These are phyloP conservation scores for Oryza officinalis DNA, from an alignment of 176 grass and related monocot genomes.

Conservation along the genomic window DNA sequence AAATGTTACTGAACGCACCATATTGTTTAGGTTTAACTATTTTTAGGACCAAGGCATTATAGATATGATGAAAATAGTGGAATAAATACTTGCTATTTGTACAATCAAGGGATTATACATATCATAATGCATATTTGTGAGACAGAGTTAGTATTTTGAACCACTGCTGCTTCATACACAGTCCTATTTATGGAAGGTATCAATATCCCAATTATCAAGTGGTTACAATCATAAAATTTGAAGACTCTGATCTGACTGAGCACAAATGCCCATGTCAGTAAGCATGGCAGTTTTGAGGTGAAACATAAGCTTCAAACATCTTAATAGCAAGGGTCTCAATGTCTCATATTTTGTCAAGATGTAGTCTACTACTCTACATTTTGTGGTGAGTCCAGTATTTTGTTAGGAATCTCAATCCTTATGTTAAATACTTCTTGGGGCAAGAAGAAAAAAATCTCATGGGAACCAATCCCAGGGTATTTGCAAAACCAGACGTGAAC, in stretches of 20 bases:
- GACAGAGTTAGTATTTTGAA: constrained; percentile 10
- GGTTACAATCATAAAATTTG: neutral
- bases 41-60: neutral
- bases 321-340: neutral
- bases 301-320: constrained; percentile 9
- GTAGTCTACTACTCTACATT: neutral
- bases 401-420: neutral
- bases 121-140: constrained; percentile 7
- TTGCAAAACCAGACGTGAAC: neutral
- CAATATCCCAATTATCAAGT: neutral
- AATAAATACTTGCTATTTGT: no score
- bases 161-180: neutral
- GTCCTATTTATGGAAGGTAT: neutral
- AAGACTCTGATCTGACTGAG: constrained; percentile 7
- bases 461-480: neutral
- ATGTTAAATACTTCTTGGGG: neutral
- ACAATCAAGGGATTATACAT: neutral
- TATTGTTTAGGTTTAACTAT: neutral
- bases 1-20: neutral
- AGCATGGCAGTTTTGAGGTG: constrained; percentile 8
- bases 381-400: neutral
- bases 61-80: neutral
- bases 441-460: neutral
- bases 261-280: neutral
- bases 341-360: neutral